These are phyloP conservation scores for Trichoderma guizhouense DNA, from an alignment of 2,329 filamentous ascomycete species.

Conservation along the genomic window DNA sequence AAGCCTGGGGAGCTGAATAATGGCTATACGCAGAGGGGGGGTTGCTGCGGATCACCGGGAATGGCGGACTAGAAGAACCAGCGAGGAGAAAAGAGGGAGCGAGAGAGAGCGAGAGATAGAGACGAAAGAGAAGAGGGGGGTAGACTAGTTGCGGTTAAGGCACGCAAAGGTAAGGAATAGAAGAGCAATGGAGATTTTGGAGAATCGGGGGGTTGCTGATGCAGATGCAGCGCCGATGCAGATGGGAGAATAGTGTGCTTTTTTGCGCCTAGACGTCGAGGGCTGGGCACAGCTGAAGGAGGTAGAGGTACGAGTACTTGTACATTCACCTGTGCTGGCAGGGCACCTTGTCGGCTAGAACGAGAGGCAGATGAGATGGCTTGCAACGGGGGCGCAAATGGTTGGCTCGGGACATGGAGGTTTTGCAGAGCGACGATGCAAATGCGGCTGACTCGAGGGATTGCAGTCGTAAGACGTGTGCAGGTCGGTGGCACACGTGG, in stretches of 20 bases:
- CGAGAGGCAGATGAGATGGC: not conserved
- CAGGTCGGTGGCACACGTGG: constrained; percentile 7
- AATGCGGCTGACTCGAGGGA: constrained; percentile 6
- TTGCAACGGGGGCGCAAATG: constrained; percentile 8
- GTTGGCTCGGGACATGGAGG: not conserved
- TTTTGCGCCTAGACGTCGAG: not conserved
- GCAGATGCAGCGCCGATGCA: not conserved
- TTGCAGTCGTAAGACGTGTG: constrained; percentile 4
- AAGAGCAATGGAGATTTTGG: not conserved
- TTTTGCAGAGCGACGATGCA: not conserved
- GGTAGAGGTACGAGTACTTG: not conserved
- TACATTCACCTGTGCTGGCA: not conserved
- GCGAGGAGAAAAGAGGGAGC: not conserved
- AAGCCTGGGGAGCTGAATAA: not conserved
- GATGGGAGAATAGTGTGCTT: not conserved
- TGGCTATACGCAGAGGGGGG: not conserved
- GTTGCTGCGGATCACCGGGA: not conserved
- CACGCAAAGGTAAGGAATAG: not conserved
- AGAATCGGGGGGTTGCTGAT: not conserved
- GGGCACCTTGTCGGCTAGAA: not conserved
- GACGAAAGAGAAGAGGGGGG: not conserved
- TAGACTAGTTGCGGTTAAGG: not conserved
- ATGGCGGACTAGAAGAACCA: not conserved
- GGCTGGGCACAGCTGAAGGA: not conserved
- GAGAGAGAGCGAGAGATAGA: not conserved